Base-by-base conservation (phyloP, 1,284 basidiomycete species). In the Trichosporon sp. region DNA sequence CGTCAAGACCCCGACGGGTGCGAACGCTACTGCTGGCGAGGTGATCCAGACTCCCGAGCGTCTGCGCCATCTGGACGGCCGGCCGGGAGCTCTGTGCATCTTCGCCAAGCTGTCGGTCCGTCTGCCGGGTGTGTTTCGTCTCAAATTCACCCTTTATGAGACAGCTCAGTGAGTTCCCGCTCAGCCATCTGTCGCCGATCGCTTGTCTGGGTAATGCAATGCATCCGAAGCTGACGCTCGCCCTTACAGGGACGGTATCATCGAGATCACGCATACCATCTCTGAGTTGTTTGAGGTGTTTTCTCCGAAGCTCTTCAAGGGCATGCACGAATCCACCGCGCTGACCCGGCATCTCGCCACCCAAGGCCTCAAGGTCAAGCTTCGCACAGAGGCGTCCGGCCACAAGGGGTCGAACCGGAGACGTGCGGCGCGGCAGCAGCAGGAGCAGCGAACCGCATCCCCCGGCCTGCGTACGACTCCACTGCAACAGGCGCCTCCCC, bases 281-380 rank as follows among this genome's bases (percentile, higher is more conserved):
- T 77, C 79, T 0, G 78, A 79, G 7, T 66, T 71, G 11, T 81
- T 81, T 56, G 78, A 81, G 61, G 81, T 81, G 19, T 81, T 78
- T 61, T 81, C 79, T 19, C 81, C 81, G 8, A 81, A 81, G 62
- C 69, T 78, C 10, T 81, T 81, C 73, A 78, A 75, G 52, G 81
- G 81, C 23, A 81, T 81, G 81, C 73, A 74, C 14, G 77, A 78
- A 44, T 78, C 76, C 54, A 81, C 81, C 0, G 62, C 71, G 4
- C 65, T 81, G 10, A 81, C 81, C 0, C 69, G 79, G 4, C 79
- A 81, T 62, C 72, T 81, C 8, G 81, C 81, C 0, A 73, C 74
- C 16, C 81, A 81, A 63, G 81, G 81, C 0, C 68, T 80, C 37
- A 81, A 81, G 68, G 75, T 81, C 62, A 81, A 81, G 70, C 68